These are phyloP conservation scores for Emergomyces pasteurianus DNA, from an alignment of 2,329 filamentous ascomycete genomes.

Conservation along the genomic window DNA sequence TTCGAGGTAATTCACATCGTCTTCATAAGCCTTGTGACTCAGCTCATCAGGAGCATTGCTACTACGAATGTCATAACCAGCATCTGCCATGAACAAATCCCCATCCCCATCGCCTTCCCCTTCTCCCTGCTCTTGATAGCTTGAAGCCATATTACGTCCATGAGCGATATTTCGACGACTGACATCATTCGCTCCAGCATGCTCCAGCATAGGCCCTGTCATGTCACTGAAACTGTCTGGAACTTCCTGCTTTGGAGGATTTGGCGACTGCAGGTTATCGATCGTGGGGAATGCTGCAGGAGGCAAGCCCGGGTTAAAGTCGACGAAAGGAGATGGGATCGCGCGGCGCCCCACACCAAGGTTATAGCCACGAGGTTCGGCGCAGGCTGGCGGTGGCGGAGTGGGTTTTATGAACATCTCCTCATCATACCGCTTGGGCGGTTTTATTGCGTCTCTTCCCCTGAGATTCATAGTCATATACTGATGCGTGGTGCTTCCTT, in stretches of 20 bases:
- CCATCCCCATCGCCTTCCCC: not conserved
- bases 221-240: not conserved
- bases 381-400: conserved; percentile 6
- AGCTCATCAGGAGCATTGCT: not conserved
- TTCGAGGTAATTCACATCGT: not conserved
- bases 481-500: not conserved
- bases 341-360: conserved; percentile 8
- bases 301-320: conserved; percentile 28
- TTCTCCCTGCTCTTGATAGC: not conserved
- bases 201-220: not conserved
- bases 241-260: not conserved
- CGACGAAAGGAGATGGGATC: conserved; percentile 13
- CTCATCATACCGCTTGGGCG: conserved; percentile 18
- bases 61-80: not conserved
- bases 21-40: not conserved
- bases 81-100: not conserved
- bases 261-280: conserved; percentile 4
- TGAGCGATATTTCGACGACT: not conserved
- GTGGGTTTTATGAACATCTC: conserved; percentile 15
- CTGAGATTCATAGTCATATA: conserved; percentile 13
- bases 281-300: conserved; percentile 33
- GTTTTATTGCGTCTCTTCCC: conserved; percentile 21
- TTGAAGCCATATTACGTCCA: not conserved
- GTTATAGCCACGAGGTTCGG: conserved; percentile 3
- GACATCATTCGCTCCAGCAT: not conserved